Conservation (phyloP, 2,329 filamentous ascomycete species). For the Ceratocystis variospora region DNA sequence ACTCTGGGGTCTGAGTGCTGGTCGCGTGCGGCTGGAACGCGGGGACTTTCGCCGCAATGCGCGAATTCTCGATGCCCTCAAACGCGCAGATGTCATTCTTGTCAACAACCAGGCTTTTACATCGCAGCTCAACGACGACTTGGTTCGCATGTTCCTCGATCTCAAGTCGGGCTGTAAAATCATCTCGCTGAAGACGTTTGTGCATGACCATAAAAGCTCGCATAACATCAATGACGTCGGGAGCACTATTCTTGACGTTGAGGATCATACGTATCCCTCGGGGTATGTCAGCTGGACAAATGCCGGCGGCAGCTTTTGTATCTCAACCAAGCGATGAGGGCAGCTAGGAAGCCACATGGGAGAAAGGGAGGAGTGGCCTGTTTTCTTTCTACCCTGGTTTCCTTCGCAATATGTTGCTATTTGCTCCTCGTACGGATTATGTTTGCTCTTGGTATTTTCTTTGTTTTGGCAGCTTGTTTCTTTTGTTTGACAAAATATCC, state of each 20-base stretch:
- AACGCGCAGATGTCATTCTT: conserved; percentile 82
- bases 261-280: conserved; percentile 47
- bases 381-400: too few species aligned
- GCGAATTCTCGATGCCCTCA: conserved; percentile 57
- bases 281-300: conserved; percentile 87
- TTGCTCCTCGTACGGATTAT: not conserved
- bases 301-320: conserved; percentile 70
- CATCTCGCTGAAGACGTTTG: conserved; percentile 84
- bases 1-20: conserved; percentile 76
- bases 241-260: conserved; percentile 65
- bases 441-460: not conserved
- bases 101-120: conserved; percentile 98
- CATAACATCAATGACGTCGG: conserved; percentile 67
- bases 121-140: conserved; percentile 66
- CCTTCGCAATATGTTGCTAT: not conserved
- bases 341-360: not conserved
- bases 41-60: conserved; percentile 72
- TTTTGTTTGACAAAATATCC: not conserved
- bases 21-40: conserved; percentile 62
- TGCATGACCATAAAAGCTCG: conserved; percentile 64
- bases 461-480: not conserved
- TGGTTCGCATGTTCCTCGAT: conserved; percentile 84
- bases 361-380: too few species aligned
- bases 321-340: conserved; percentile 59
- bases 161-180: conserved; percentile 82